These are phyloP conservation scores for Picea glauca DNA, from an alignment of 75 land plant species.

Conservation along the genomic window DNA sequence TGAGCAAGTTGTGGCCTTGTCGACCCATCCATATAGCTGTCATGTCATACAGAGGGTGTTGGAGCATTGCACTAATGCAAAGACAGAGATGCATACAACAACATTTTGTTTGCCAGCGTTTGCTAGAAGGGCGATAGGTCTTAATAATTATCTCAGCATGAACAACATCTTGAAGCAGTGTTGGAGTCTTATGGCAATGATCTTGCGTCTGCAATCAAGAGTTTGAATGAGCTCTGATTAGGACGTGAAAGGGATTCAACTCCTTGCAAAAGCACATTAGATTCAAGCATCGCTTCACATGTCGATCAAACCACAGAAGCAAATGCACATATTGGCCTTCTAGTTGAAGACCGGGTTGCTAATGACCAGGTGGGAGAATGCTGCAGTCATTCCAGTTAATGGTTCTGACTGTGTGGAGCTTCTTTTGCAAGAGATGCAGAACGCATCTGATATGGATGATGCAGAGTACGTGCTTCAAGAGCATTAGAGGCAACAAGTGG, in stretches of 20 bases:
- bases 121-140: no score
- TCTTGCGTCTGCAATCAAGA: conserved; percentile 67
- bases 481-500: conserved; percentile 26
- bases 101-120: no score
- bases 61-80: conserved; percentile 63
- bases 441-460: conserved; percentile 61
- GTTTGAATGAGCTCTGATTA: conserved; percentile 47
- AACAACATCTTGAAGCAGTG: conserved; percentile 25
- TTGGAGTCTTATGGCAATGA: conserved; percentile 63
- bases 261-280: conserved; percentile 11
- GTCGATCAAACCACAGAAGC: background rate
- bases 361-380: background rate
- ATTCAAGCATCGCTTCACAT: background rate
- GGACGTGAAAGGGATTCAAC: conserved; percentile 14
- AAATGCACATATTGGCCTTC: background rate
- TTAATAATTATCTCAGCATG: conserved; percentile 33
- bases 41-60: conserved; percentile 82
- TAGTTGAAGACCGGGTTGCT: background rate
- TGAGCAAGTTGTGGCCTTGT: conserved; percentile 68
- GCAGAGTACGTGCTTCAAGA: conserved; percentile 58
- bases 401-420: conserved; percentile 75
- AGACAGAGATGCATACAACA: conserved; percentile 38
- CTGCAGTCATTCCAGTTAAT: conserved; percentile 18
- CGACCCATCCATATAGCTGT: conserved; percentile 87
- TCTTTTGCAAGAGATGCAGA: conserved; percentile 70